Evolutionary conservation across 495 filamentous ascomycete species (phyloP).

Genomic region (Aspergillus biplanus): DNA sequence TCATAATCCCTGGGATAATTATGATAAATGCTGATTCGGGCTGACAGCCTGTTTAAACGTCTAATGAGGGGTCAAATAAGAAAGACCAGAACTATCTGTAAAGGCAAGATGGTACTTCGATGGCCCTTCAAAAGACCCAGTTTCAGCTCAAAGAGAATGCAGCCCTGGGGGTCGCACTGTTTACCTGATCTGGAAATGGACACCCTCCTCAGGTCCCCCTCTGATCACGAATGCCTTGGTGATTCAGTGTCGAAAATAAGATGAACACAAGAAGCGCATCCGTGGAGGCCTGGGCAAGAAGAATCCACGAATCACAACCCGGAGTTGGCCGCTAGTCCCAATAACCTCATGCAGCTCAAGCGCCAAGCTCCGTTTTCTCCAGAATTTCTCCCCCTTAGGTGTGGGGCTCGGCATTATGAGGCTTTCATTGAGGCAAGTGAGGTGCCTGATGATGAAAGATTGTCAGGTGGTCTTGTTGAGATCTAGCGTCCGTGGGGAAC

Average conservation of each 20-base stretch:
- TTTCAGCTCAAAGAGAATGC: background rate
- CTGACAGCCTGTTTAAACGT: too few species aligned
- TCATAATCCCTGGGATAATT: too few species aligned
- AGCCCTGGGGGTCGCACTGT: background rate
- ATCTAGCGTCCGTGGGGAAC: background rate
- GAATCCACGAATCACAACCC: background rate
- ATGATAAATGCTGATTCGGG: too few species aligned
- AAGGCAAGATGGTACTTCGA: background rate
- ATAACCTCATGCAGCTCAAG: conserved; percentile 3
- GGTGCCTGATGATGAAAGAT: background rate
- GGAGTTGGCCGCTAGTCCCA: background rate
- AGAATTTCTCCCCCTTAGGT: background rate
- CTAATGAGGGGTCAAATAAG: too few species aligned
- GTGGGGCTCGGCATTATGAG: background rate
- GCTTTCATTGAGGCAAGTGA: background rate
- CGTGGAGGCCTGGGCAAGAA: background rate
- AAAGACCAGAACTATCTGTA: too few species aligned
- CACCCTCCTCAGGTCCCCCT: background rate
- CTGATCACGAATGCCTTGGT: background rate
- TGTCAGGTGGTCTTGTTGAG: background rate
- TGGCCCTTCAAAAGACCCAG: background rate
- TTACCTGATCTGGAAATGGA: background rate
- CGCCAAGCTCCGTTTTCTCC: background rate
- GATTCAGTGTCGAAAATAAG: background rate
- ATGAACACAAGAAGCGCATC: background rate